Conservation (phyloP, 2,329 filamentous ascomycete species). For the Microdochium nivale region DNA sequence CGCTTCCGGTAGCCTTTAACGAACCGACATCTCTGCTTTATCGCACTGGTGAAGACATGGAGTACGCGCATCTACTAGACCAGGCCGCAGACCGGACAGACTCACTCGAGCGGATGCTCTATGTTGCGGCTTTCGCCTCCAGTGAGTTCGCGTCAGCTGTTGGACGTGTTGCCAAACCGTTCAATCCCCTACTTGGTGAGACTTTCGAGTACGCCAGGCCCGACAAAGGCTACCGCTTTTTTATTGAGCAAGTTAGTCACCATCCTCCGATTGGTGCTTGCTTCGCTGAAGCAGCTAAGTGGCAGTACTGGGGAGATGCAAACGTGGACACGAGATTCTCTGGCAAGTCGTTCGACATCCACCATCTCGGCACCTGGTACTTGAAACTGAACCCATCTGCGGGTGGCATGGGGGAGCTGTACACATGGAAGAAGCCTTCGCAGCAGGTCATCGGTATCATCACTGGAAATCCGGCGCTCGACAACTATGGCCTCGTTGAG, state of each 20-base stretch:
- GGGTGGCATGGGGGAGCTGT: constrained; percentile 75
- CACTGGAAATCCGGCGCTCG: constrained; percentile 90
- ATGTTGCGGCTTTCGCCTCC: constrained; percentile 90
- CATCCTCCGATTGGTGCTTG: constrained; percentile 92
- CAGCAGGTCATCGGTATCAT: constrained; percentile 98
- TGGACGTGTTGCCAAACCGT: constrained; percentile 92
- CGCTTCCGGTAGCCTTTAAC: constrained; percentile 94
- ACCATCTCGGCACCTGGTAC: constrained; percentile 96
- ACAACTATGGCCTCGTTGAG: constrained; percentile 96
- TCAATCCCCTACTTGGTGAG: constrained; percentile 92
- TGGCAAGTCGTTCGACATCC: constrained; percentile 94
- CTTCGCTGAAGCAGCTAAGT: constrained; percentile 83
- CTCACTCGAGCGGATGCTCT: constrained; percentile 85
- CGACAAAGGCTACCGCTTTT: constrained; percentile 96
- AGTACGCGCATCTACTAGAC: constrained; percentile 89
- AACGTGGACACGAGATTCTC: constrained; percentile 95
- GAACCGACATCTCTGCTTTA: constrained; percentile 94
- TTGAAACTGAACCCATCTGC: constrained; percentile 68
- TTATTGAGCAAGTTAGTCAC: constrained; percentile 96
- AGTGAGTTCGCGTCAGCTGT: constrained; percentile 97
- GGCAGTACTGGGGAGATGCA: constrained; percentile 97
- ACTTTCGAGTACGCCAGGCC: constrained; percentile 95
- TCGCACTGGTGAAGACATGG: constrained; percentile 94
- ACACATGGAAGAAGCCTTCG: constrained; percentile 98
- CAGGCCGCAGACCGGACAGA: constrained; percentile 77